phyloP scores from a whole-genome alignment of 257 asterid species.

The Nicotiana noctiflora region DNA sequence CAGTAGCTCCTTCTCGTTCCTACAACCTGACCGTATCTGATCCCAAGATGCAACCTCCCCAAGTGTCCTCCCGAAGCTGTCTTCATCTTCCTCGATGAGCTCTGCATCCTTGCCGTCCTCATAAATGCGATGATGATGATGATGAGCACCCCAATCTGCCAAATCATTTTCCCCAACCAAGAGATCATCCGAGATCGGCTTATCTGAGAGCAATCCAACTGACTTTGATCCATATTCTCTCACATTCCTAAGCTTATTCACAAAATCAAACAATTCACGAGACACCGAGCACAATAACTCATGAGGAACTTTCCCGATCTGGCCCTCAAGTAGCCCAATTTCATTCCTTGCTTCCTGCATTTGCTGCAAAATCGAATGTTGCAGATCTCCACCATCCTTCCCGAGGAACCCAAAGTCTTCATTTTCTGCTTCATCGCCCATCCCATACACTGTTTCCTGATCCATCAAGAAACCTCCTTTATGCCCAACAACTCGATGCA shows the following conservation, averaged over 20 bases:
- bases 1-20: constrained; percentile 63
- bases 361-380: constrained; percentile 64
- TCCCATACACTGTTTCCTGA: constrained; percentile 60
- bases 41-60: constrained; percentile 98
- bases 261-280: constrained; percentile 66
- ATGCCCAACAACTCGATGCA: constrained; percentile 89
- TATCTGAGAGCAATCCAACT: constrained; percentile 48
- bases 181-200: constrained; percentile 71
- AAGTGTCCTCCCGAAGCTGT: constrained; percentile 91
- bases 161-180: constrained; percentile 92
- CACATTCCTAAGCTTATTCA: constrained; percentile 56
- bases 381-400: constrained; percentile 58
- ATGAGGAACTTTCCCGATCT: constrained; percentile 56
- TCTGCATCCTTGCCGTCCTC: constrained; percentile 82
- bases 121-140: constrained; percentile 49
- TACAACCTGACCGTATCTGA: constrained; percentile 63
- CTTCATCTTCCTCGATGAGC: constrained; percentile 88
- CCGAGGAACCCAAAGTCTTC: constrained; percentile 60
- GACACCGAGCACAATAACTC: constrained; percentile 57
- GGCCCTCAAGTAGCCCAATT: constrained; percentile 72
- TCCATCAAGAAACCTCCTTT: constrained; percentile 86
- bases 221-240: constrained; percentile 74
- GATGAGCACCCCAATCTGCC: constrained; percentile 92
- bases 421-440: constrained; percentile 74
- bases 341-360: constrained; percentile 77